Conservation (phyloP, 495 filamentous ascomycete species). For the Massariosphaeria phaeospora region DNA sequence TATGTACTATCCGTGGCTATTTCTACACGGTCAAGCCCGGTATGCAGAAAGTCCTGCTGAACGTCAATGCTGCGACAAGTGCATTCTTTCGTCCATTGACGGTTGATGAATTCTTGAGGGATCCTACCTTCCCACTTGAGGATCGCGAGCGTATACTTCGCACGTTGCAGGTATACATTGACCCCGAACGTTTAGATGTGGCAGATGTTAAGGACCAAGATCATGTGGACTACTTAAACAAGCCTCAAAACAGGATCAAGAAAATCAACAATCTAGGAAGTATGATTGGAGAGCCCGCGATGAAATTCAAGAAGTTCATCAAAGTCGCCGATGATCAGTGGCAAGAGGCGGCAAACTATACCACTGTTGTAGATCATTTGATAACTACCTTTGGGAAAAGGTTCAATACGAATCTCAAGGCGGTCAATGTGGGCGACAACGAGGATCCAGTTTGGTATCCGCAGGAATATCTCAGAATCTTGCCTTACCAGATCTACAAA, state of each 20-base stretch:
- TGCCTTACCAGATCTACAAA: not conserved
- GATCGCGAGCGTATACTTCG: not conserved
- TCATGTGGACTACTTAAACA: not conserved
- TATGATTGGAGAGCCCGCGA: not conserved
- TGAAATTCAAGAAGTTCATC: not conserved
- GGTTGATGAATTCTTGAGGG: not conserved
- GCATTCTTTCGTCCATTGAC: not conserved
- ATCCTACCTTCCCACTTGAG: not conserved
- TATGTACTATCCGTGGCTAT: not conserved
- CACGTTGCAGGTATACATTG: not conserved
- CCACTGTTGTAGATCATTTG: not conserved
- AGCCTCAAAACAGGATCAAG: not conserved
- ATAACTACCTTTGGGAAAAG: not conserved
- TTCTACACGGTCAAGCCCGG: slow-evolving; percentile 4
- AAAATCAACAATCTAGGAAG: not conserved
- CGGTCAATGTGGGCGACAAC: not conserved
- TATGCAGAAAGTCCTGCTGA: not conserved
- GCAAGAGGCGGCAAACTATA: not conserved
- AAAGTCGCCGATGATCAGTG: not conserved
- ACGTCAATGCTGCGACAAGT: slow-evolving; percentile 6
- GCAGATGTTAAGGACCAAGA: not conserved
- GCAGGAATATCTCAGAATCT: not conserved
- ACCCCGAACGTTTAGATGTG: not conserved
- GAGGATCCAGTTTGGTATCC: not conserved
- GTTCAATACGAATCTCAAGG: not conserved